Conservation (phyloP, 495 filamentous ascomycete genomes). For the Friedmanniomyces endolithicus region DNA sequence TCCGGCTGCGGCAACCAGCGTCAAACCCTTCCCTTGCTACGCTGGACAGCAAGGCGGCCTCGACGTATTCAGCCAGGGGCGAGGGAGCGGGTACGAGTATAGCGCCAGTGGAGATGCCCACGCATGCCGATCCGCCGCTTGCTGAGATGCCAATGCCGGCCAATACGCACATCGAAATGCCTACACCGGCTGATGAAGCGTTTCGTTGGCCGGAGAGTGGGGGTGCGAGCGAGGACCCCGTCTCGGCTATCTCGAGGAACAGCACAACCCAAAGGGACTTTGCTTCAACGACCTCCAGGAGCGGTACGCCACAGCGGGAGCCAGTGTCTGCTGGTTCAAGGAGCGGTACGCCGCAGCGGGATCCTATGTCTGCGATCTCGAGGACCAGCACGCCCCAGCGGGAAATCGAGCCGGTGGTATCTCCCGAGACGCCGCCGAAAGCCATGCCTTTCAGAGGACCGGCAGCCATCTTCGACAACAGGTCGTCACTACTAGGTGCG, state of each 20-base stretch:
- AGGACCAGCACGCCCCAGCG: background rate
- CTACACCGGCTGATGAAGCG: conserved; percentile 1
- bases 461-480: conserved; percentile 5
- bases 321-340: too few species aligned
- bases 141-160: background rate
- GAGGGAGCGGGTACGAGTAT: background rate
- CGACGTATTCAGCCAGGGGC: background rate
- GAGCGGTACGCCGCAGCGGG: too few species aligned
- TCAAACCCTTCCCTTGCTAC: conserved; percentile 4
- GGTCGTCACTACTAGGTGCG: conserved; percentile 13
- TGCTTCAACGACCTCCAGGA: background rate
- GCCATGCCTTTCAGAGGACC: background rate
- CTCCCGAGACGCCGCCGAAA: background rate
- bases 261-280: background rate
- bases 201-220: background rate
- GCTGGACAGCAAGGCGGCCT: conserved; percentile 8
- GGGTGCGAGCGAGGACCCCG: background rate
- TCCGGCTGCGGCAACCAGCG: conserved; percentile 1
- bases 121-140: conserved; percentile 1
- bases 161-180: background rate
- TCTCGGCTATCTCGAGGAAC: background rate
- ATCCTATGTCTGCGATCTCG: background rate
- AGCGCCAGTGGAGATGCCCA: conserved; percentile 8
- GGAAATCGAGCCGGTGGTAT: background rate
- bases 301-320: background rate